A percentile compares a stretch with the other conserved stretches of the same genome.
These are phyloP conservation scores for Calonectria montana DNA, from an alignment of 2,329 filamentous ascomycete genomes.

Conservation along the genomic window DNA sequence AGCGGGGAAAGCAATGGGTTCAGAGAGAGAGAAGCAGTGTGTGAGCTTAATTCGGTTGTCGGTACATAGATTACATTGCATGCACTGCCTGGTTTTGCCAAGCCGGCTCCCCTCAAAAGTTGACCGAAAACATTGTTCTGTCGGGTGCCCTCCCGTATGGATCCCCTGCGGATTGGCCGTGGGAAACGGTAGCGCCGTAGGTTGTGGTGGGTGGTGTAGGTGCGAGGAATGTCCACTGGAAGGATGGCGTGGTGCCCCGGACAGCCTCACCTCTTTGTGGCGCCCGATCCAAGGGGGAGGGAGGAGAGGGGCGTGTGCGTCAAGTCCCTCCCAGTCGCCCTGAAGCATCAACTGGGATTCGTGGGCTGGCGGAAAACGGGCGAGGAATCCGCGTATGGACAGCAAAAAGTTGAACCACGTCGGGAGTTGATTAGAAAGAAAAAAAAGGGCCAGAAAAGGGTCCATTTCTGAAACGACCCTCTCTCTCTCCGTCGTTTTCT, in stretches of 20 bases:
- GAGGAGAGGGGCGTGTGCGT: not conserved
- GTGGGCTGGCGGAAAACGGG: not conserved
- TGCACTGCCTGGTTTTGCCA: not conserved
- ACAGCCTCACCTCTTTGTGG: not conserved
- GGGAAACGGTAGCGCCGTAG: not conserved
- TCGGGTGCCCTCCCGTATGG: not conserved
- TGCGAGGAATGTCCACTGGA: not conserved
- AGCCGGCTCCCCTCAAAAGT: not conserved
- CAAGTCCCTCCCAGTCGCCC: not conserved
- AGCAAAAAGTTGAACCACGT: not conserved
- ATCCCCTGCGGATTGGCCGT: not conserved
- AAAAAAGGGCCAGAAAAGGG: not conserved
- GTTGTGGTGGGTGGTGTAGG: too few species aligned
- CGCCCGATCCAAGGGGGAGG: not conserved
- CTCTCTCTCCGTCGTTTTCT: too few species aligned
- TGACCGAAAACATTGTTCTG: not conserved
- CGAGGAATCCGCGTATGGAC: not conserved
- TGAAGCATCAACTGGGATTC: constrained; percentile 5
- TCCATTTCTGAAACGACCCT: not conserved
- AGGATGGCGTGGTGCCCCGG: not conserved
- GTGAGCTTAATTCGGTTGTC: not conserved
- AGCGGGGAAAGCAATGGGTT: not conserved
- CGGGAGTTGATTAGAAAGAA: not conserved
- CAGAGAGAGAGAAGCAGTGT: not conserved
- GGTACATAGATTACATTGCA: constrained; percentile 1